These are phyloP conservation scores for Rhizopogon vulgaris DNA, from an alignment of 768 basidiomycete species.

Conservation along the genomic window DNA sequence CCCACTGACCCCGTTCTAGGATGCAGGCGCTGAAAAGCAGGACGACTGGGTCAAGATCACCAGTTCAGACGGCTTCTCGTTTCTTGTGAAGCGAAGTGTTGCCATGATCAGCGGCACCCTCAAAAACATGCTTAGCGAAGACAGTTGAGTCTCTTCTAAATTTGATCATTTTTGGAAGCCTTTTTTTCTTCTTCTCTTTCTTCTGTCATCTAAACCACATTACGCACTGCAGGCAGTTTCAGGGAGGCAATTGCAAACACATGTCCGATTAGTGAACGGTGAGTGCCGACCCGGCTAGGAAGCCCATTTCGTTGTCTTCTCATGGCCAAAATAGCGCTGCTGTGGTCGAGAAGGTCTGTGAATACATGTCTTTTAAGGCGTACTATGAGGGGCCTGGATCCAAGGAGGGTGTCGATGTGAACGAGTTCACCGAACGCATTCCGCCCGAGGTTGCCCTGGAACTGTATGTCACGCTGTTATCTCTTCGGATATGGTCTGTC, in stretches of 20 bases:
- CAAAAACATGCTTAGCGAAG: constrained; percentile 70
- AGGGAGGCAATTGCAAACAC: constrained; percentile 67
- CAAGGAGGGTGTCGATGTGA: constrained; percentile 71
- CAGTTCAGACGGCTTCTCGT: constrained; percentile 77
- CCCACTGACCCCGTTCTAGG: constrained; percentile 1
- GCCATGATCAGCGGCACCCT: constrained; percentile 78
- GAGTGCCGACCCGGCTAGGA: constrained; percentile 10
- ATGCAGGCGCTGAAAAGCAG: constrained; percentile 8
- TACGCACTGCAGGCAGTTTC: constrained; percentile 50
- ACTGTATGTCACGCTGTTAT: constrained; percentile 41
- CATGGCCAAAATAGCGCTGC: constrained; percentile 37
- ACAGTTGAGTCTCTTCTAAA: constrained; percentile 38
- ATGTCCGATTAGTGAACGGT: constrained; percentile 71
- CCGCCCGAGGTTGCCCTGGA: constrained; percentile 86
- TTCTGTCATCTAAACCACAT: constrained; percentile 5
- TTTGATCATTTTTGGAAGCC: constrained; percentile 4
- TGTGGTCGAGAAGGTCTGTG: constrained; percentile 82
- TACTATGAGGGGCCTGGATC: constrained; percentile 65
- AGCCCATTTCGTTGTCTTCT: not conserved
- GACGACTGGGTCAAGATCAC: constrained; percentile 72
- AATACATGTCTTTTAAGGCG: constrained; percentile 83
- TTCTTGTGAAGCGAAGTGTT: constrained; percentile 69
- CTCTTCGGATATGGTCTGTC: not conserved
- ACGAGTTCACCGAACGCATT: constrained; percentile 77
- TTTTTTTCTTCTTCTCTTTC: too few species aligned